phyloP scores from a whole-genome alignment of 2,329 filamentous ascomycete species.

The Cercospora sesami region DNA sequence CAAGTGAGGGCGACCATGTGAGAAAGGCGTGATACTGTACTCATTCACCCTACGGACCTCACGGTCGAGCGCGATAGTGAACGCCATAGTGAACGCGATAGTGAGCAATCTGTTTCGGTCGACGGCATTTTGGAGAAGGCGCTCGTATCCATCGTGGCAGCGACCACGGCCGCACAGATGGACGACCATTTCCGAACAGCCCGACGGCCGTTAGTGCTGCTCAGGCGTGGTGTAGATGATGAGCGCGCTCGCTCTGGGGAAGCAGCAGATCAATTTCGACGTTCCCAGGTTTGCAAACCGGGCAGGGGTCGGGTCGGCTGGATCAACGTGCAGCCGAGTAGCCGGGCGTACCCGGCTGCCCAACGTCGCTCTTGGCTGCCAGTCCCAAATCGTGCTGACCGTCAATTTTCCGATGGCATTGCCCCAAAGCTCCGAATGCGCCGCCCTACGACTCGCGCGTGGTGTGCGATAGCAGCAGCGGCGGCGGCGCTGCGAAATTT shows the following conservation, averaged over 20 bases:
- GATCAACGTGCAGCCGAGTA: neutral
- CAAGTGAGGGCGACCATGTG: neutral
- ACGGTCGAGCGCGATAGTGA: neutral
- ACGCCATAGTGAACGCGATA: neutral
- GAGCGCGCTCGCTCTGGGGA: neutral
- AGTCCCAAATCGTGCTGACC: neutral
- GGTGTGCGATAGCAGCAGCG: neutral
- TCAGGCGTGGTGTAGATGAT: neutral
- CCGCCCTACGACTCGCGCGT: neutral
- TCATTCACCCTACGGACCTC: neutral
- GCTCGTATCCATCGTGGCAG: neutral
- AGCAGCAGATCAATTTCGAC: constrained; percentile 1
- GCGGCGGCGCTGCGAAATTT: neutral
- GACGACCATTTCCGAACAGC: neutral
- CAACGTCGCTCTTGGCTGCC: neutral
- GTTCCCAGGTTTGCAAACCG: neutral
- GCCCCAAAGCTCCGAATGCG: neutral
- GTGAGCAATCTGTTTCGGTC: neutral
- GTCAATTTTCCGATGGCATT: neutral
- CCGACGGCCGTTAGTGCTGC: neutral
- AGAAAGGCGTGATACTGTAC: neutral
- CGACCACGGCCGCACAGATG: neutral
- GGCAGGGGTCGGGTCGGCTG: neutral
- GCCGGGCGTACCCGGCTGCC: neutral
- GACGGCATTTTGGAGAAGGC: neutral